Evolutionary conservation across 768 basidiomycete genomes (phyloP).

Genomic region (Hygrophorus pudorinus): DNA sequence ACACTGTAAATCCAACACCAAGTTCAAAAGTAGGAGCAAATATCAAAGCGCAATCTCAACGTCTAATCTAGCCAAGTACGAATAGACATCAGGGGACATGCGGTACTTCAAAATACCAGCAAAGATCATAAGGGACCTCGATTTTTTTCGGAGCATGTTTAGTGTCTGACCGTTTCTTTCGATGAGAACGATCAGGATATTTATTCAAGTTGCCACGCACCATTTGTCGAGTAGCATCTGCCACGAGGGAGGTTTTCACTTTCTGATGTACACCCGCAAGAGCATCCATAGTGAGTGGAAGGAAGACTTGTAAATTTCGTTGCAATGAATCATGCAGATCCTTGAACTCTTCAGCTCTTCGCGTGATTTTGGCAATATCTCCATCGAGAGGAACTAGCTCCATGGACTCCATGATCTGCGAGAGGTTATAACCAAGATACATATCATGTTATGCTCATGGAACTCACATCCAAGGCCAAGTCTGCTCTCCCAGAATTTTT

Average conservation of each 20-base stretch:
- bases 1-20: no score
- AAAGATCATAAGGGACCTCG: constrained; percentile 80
- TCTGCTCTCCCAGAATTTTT: constrained; percentile 68
- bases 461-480: constrained; percentile 68
- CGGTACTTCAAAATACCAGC: constrained; percentile 82
- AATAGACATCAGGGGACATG: constrained; percentile 85
- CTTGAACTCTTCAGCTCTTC: constrained; percentile 83
- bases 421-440: no score
- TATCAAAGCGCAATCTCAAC: constrained; percentile 69
- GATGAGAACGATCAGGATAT: constrained; percentile 3
- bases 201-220: constrained; percentile 28
- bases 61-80: constrained; percentile 75
- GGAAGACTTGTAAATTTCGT: constrained; percentile 80
- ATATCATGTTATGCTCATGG: no score
- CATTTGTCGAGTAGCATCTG: constrained; percentile 71
- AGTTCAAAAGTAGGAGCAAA: not conserved
- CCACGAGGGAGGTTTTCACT: constrained; percentile 57
- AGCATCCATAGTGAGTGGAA: constrained; percentile 88
- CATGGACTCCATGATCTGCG: constrained; percentile 86
- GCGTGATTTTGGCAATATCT: constrained; percentile 78
- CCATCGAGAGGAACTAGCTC: constrained; percentile 80
- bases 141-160: constrained; percentile 61
- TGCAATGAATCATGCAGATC: constrained; percentile 80
- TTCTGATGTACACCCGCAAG: constrained; percentile 75
- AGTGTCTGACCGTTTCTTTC: constrained; percentile 39